Evolutionary conservation across 1,284 basidiomycete genomes (phyloP).

Genomic region (Trichosporon inkin): DNA sequence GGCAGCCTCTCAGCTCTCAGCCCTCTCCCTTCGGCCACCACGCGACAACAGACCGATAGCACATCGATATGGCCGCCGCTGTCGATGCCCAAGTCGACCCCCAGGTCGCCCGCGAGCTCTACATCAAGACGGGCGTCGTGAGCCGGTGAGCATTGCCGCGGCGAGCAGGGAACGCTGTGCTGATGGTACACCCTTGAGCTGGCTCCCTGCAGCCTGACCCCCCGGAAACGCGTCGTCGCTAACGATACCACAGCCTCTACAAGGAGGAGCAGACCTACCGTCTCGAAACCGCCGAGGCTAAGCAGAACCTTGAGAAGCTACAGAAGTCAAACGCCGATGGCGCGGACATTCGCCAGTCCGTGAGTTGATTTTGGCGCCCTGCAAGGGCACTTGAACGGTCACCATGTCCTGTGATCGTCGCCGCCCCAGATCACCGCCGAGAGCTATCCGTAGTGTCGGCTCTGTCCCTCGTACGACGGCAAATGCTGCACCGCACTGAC

Average conservation of each 20-base stretch:
- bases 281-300: constrained; percentile 63
- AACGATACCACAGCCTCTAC: constrained; percentile 55
- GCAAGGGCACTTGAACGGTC: too few species aligned
- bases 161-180: neutral
- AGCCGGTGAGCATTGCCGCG: constrained; percentile 58
- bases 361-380: constrained; percentile 50
- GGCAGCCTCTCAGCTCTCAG: too few species aligned
- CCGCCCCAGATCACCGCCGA: neutral
- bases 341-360: constrained; percentile 75
- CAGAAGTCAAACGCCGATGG: constrained; percentile 64
- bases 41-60: too few species aligned
- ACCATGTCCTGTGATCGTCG: neutral
- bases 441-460: neutral
- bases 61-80: constrained; percentile 31
- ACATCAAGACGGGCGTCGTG: constrained; percentile 70
- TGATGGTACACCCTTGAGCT: neutral
- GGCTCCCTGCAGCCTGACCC: neutral
- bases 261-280: constrained; percentile 69
- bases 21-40: neutral
- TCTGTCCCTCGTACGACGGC: neutral
- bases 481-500: too few species aligned
- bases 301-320: constrained; percentile 62
- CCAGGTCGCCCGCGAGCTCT: constrained; percentile 58
- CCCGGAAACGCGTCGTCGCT: neutral
- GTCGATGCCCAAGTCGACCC: constrained; percentile 12